Evolutionary conservation across 441 rosid species (phyloP).

Genomic region (Breynia disticha): DNA sequence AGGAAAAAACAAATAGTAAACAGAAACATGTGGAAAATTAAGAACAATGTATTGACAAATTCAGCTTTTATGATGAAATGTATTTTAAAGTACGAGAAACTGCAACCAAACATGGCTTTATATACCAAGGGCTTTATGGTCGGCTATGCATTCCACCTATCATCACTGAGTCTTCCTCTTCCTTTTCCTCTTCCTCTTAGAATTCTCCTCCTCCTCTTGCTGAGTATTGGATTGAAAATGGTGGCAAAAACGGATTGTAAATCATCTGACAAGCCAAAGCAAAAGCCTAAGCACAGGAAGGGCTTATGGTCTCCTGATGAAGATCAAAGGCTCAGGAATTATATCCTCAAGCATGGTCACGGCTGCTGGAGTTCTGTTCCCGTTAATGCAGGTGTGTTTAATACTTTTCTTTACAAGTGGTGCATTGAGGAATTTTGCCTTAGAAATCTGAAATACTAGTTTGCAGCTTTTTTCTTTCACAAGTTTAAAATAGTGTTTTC

Average conservation of each 20-base stretch:
- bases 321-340: constrained; percentile 64
- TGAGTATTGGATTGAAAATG: not conserved
- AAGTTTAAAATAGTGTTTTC: too few species aligned
- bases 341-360: constrained; percentile 60
- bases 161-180: constrained; percentile 10
- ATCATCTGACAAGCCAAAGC: constrained; percentile 39
- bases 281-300: constrained; percentile 60
- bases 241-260: constrained; percentile 21
- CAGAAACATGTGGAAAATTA: too few species aligned
- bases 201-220: constrained; percentile 10
- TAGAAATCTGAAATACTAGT: too few species aligned
- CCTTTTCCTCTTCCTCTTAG: constrained; percentile 8
- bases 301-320: constrained; percentile 96
- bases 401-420: too few species aligned
- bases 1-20: too few species aligned
- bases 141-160: constrained; percentile 21
- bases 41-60: too few species aligned
- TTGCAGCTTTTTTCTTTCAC: too few species aligned
- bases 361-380: constrained; percentile 95
- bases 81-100: constrained; percentile 7
- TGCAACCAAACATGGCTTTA: constrained; percentile 23
- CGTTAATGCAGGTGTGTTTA: constrained; percentile 49
- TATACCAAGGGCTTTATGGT: constrained; percentile 18
- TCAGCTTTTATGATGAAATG: not conserved
- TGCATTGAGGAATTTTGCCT: too few species aligned